Conservation (phyloP, 2,329 filamentous ascomycete genomes). For the Parastagonospora avenae region DNA sequence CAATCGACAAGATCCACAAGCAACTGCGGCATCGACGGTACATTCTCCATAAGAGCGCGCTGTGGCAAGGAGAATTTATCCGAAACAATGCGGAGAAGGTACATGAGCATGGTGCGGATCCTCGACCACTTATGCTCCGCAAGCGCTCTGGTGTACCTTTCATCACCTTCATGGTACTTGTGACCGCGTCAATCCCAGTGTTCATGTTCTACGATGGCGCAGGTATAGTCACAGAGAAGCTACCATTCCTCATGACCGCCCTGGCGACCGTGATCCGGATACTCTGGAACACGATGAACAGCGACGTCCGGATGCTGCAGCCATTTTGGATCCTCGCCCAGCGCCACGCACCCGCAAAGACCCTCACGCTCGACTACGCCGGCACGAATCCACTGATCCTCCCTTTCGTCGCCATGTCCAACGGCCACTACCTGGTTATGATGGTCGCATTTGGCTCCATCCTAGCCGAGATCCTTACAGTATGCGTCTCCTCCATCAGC, state of each 20-base stretch:
- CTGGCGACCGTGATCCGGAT: slow-evolving; percentile 71
- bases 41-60: slow-evolving; percentile 70
- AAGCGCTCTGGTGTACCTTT: slow-evolving; percentile 65
- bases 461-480: slow-evolving; percentile 73
- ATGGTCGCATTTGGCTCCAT: slow-evolving; percentile 73
- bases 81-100: slow-evolving; percentile 55
- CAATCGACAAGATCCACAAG: slow-evolving; percentile 69
- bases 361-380: slow-evolving; percentile 74
- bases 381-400: slow-evolving; percentile 72
- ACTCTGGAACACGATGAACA: slow-evolving; percentile 71
- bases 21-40: slow-evolving; percentile 71
- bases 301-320: slow-evolving; percentile 73
- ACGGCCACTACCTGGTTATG: slow-evolving; percentile 69
- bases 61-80: slow-evolving; percentile 67
- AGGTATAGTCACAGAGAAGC: slow-evolving; percentile 62
- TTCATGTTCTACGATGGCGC: slow-evolving; percentile 64
- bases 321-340: slow-evolving; percentile 73
- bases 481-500: slow-evolving; percentile 69
- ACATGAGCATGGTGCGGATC: slow-evolving; percentile 53
- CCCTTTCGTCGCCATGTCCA: slow-evolving; percentile 65
- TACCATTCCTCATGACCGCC: slow-evolving; percentile 69
- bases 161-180: slow-evolving; percentile 61
- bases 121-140: slow-evolving; percentile 72
- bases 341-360: slow-evolving; percentile 68
- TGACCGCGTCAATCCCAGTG: slow-evolving; percentile 63